Evolutionary conservation across 495 filamentous ascomycete species (phyloP).

Genomic region (Aspergillus indologenus): DNA sequence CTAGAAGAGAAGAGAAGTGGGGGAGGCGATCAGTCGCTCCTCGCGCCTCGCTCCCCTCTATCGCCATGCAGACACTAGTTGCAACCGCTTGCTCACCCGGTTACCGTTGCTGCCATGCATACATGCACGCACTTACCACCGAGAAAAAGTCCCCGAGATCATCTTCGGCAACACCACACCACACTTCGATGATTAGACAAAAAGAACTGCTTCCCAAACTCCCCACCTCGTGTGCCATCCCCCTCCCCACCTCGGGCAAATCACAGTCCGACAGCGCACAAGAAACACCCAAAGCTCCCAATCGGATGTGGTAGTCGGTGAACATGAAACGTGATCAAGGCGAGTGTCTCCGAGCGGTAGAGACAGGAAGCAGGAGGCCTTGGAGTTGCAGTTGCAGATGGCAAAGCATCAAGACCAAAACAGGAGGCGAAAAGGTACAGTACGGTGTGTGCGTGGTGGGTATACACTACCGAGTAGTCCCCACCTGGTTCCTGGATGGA

Average conservation of each 20-base stretch:
- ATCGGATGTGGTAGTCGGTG: neutral
- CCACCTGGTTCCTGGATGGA: slow-evolving; percentile 4
- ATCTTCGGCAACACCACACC: slow-evolving; percentile 2
- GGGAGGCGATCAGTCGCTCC: too few species aligned
- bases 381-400: too few species aligned
- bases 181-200: too few species aligned
- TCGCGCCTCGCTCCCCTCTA: too few species aligned
- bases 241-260: slow-evolving; percentile 1
- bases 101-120: slow-evolving; percentile 11
- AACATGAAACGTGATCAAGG: too few species aligned
- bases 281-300: neutral
- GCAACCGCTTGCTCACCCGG: too few species aligned
- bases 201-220: too few species aligned
- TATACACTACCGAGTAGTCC: neutral
- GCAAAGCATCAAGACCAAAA: neutral
- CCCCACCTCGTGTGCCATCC: too few species aligned
- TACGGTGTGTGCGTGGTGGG: slow-evolving; percentile 1
- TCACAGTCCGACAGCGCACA: slow-evolving; percentile 14
- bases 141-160: neutral
- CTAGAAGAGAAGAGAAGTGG: too few species aligned
- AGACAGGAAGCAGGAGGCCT: too few species aligned
- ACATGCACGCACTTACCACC: slow-evolving; percentile 3
- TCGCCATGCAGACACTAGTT: slow-evolving; percentile 1
- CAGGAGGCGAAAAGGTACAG: neutral
- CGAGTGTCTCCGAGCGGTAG: too few species aligned